Conservation (phyloP, 2,329 filamentous ascomycete genomes). For the Hymenoscyphus linearis region DNA sequence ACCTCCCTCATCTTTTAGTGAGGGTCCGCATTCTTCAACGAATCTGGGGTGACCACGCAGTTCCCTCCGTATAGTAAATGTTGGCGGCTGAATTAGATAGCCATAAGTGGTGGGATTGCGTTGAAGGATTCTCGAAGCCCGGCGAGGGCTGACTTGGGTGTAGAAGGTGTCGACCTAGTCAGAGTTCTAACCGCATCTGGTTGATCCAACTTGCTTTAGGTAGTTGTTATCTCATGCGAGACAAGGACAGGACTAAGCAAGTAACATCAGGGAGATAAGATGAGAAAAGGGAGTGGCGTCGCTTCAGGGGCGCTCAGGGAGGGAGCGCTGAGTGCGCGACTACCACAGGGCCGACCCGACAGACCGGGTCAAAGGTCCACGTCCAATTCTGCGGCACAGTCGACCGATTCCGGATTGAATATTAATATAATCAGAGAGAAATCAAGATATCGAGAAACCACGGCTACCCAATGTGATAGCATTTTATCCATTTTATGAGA, state of each 20-base stretch:
- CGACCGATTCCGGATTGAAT: background rate
- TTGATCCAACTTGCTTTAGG: background rate
- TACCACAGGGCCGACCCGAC: background rate
- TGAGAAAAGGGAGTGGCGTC: background rate
- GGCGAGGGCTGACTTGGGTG: background rate
- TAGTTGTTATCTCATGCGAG: slow-evolving; percentile 1
- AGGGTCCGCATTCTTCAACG: background rate
- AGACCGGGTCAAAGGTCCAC: background rate
- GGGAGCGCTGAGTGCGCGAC: background rate
- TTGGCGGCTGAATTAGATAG: background rate
- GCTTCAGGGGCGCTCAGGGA: background rate
- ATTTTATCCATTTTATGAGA: no score
- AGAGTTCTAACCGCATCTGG: background rate
- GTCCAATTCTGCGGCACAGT: background rate
- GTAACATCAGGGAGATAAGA: background rate
- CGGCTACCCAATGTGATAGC: background rate
- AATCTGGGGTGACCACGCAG: background rate
- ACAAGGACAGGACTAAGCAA: background rate
- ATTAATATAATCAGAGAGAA: no score
- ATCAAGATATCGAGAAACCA: background rate
- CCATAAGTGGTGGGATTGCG: background rate
- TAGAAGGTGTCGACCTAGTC: background rate
- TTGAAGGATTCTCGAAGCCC: slow-evolving; percentile 2
- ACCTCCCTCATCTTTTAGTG: background rate
- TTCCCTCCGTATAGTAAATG: background rate